These are phyloP conservation scores for Thymus quinquecostatus DNA, from an alignment of 257 asterid genomes.

Conservation along the genomic window DNA sequence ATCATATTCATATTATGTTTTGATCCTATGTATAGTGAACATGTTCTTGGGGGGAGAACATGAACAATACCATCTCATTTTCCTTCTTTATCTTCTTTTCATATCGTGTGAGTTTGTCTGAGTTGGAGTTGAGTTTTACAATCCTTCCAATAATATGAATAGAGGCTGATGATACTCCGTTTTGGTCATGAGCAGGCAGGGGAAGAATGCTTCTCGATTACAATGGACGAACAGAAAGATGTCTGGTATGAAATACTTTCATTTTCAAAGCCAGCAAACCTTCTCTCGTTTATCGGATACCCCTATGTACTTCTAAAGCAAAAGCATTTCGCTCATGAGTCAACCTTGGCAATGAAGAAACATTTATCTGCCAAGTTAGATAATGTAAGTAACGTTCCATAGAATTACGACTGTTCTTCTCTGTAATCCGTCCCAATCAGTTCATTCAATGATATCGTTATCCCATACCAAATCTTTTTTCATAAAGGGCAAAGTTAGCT, in stretches of 20 bases:
- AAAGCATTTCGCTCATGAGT: slow-evolving; percentile 79
- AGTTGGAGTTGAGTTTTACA: background rate
- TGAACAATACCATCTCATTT: background rate
- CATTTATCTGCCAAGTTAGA: slow-evolving; percentile 51
- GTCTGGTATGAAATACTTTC: slow-evolving; percentile 97
- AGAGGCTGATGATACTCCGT: slow-evolving; percentile 17
- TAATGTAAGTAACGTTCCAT: slow-evolving; percentile 15
- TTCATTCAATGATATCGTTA: slow-evolving; percentile 6
- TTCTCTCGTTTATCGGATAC: slow-evolving; percentile 59
- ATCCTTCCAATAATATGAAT: background rate
- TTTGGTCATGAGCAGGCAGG: slow-evolving; percentile 69
- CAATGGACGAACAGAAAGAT: slow-evolving; percentile 80
- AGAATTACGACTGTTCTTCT: slow-evolving; percentile 5
- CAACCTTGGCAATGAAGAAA: slow-evolving; percentile 66
- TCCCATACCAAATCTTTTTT: background rate
- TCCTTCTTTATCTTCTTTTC: background rate
- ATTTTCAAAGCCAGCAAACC: slow-evolving; percentile 76
- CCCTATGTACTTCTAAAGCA: slow-evolving; percentile 82
- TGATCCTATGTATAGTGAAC: no score
- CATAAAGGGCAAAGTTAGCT: background rate
- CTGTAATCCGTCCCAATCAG: background rate
- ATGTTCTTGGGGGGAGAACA: background rate
- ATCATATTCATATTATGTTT: no score
- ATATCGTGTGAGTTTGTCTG: background rate
- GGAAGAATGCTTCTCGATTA: slow-evolving; percentile 91